Evolutionary conservation across 805 yeast species (phyloP).

Genomic region (Saccharomycopsis babjevae): DNA sequence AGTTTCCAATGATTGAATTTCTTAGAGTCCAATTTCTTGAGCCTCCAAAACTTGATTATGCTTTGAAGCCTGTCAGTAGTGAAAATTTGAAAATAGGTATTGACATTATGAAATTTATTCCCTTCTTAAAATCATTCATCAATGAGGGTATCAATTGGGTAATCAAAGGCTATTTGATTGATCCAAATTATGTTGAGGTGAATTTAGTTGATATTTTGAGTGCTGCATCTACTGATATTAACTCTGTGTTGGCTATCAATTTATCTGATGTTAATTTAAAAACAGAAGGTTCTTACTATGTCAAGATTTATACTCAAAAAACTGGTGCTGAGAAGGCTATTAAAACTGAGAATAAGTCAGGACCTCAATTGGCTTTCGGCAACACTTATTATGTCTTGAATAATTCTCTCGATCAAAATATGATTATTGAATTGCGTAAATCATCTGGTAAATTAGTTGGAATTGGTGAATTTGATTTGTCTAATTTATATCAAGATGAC

Average conservation of each 20-base stretch:
- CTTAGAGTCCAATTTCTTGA: conserved; percentile 67
- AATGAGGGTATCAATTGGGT: conserved; percentile 58
- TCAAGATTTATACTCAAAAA: conserved; percentile 36
- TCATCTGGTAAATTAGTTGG: conserved; percentile 10
- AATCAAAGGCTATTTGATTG: conserved; percentile 69
- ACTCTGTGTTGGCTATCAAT: conserved; percentile 59
- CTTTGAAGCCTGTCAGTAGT: conserved; percentile 80
- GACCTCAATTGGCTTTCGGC: conserved; percentile 53
- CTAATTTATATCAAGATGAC: conserved; percentile 43
- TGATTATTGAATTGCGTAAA: conserved; percentile 25
- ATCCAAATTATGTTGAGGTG: conserved; percentile 70
- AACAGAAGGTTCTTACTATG: conserved; percentile 49
- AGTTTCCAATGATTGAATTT: conserved; percentile 69
- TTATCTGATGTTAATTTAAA: conserved; percentile 39
- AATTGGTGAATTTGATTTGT: conserved; percentile 33
- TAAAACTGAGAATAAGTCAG: conserved; percentile 48
- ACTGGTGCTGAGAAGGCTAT: conserved; percentile 29
- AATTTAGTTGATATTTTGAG: conserved; percentile 66
- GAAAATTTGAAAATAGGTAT: conserved; percentile 60
- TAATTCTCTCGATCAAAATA: conserved; percentile 43
- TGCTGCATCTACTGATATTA: conserved; percentile 52
- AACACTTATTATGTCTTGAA: conserved; percentile 55
- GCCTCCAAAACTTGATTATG: conserved; percentile 70
- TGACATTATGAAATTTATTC: conserved; percentile 75
- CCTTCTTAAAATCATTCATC: conserved; percentile 68